Conservation (phyloP, 2,329 filamentous ascomycete genomes). For the Ceratocystis papillata region DNA sequence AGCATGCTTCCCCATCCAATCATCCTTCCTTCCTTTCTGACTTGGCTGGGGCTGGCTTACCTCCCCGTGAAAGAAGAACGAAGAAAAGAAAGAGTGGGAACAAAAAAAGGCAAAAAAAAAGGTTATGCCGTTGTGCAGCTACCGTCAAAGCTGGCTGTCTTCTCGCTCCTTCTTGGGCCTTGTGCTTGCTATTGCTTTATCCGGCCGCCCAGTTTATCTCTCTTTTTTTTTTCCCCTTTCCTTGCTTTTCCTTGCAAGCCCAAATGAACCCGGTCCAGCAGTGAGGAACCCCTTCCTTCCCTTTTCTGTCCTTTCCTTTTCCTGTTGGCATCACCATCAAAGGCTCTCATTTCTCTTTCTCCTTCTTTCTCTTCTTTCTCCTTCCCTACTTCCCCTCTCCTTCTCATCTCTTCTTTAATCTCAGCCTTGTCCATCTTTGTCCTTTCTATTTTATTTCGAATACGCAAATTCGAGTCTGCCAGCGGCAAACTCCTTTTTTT, state of each 20-base stretch:
- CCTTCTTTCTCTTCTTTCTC: background rate
- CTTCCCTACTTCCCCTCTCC: constrained; percentile 4
- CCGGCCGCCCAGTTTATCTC: constrained; percentile 11
- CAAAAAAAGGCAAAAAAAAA: background rate
- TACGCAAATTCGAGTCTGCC: background rate
- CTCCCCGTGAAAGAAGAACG: background rate
- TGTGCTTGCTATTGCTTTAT: constrained; percentile 9
- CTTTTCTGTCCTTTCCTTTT: constrained; percentile 10
- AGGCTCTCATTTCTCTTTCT: background rate
- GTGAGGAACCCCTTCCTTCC: background rate
- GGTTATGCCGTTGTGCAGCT: background rate
- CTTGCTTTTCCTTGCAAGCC: background rate
- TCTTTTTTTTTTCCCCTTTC: background rate
- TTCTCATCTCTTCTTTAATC: background rate
- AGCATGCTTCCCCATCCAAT: constrained; percentile 2
- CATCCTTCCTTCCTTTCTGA: constrained; percentile 1
- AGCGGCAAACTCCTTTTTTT: constrained; percentile 3
- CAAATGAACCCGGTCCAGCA: no score
- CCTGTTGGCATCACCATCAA: background rate
- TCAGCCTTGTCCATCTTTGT: constrained; percentile 13
- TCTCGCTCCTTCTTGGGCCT: constrained; percentile 4
- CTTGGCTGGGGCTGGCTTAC: background rate
- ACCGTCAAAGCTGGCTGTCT: constrained; percentile 8
- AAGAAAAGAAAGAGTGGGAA: background rate
- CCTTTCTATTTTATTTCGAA: background rate